Percentiles rank a stretch among this genome's conserved stretches.
These are phyloP conservation scores for Vararia minispora DNA, from an alignment of 768 basidiomycete species.

Conservation along the genomic window DNA sequence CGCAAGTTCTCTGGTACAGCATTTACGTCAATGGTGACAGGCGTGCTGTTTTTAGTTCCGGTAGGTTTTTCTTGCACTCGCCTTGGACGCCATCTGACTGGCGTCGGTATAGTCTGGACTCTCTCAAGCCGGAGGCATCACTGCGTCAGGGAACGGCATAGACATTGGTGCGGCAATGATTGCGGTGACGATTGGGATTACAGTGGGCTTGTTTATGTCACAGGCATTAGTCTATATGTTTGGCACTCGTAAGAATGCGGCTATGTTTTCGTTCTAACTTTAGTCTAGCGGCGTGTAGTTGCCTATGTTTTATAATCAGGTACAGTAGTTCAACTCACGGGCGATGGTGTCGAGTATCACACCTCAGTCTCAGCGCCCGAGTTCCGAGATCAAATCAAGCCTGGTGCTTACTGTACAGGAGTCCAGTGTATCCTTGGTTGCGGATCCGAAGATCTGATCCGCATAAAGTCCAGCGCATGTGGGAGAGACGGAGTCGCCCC, in stretches of 20 bases:
- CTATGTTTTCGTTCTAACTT: slow-evolving; percentile 61
- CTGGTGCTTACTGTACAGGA: no score
- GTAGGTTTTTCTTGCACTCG: slow-evolving; percentile 30
- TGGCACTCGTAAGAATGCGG: slow-evolving; percentile 66
- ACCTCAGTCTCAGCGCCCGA: no score
- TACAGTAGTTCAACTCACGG: no score
- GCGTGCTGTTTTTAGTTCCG: slow-evolving; percentile 76
- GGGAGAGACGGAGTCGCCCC: no score
- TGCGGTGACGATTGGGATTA: slow-evolving; percentile 82
- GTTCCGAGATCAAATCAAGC: no score
- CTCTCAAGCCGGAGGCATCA: slow-evolving; percentile 79
- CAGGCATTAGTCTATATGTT: slow-evolving; percentile 79
- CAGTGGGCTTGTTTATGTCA: slow-evolving; percentile 78
- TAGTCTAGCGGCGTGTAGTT: no score
- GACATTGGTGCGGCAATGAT: slow-evolving; percentile 83
- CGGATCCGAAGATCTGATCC: no score
- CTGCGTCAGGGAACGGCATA: slow-evolving; percentile 66
- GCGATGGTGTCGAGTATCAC: no score
- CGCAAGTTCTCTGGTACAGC: slow-evolving; percentile 74
- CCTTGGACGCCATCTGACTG: slow-evolving; percentile 3
- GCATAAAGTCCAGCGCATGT: no score
- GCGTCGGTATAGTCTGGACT: slow-evolving; percentile 52
- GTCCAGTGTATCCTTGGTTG: no score
- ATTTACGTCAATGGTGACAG: slow-evolving; percentile 87
- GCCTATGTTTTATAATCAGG: no score